Base-by-base conservation (phyloP, 345 rosid species). In the Turnera subulata region DNA sequence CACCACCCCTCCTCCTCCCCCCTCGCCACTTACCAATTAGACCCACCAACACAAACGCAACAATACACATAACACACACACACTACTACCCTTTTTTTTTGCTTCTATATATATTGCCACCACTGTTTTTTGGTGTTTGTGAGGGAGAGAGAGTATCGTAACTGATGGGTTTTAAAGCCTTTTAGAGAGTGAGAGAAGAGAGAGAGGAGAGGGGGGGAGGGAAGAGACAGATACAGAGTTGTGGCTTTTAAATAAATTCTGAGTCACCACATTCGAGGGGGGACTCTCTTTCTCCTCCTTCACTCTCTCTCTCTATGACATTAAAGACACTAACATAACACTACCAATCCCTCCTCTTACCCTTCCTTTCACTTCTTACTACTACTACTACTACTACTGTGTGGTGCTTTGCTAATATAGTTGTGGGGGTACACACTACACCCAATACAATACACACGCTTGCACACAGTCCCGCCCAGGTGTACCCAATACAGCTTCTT, bases 181-280 rank as follows among this genome's bases (percentile, higher is more conserved):
- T n/a, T n/a, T 29, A 29, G 8, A 4, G 35, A 29, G 35, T 3
- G 35, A 29, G n/a, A n/a, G n/a, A n/a, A n/a, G n/a, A n/a, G n/a
- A n/a, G n/a, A 46, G 6, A 19, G 8, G 13, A 35, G 29, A 37
- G 17, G 35, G 38, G 37, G 45, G 37, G 45, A 53, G 11, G 9
- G 4, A 46, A 22, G 21, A 16, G 23, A 14, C 39, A 26, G 26
- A n/a, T 13, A 6, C 19, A 18, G 42, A 3, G 26, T 45, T 29
- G 62, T 56, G 50, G 50, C 42, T 35, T 46, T 58, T 29, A 53
- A 33, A 17, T 33, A 42, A 24, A 42, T 56, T 42, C 37, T 7
- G 40, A 50, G 42, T 61, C 25, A 42, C 65, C 57, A 26, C 8
- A 61, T 29, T 51, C 57, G 58, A 62, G 65, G 54, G 56, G 13